These are phyloP conservation scores for Metarhizium sp. DNA, from an alignment of 2,329 filamentous ascomycete genomes.

Conservation along the genomic window DNA sequence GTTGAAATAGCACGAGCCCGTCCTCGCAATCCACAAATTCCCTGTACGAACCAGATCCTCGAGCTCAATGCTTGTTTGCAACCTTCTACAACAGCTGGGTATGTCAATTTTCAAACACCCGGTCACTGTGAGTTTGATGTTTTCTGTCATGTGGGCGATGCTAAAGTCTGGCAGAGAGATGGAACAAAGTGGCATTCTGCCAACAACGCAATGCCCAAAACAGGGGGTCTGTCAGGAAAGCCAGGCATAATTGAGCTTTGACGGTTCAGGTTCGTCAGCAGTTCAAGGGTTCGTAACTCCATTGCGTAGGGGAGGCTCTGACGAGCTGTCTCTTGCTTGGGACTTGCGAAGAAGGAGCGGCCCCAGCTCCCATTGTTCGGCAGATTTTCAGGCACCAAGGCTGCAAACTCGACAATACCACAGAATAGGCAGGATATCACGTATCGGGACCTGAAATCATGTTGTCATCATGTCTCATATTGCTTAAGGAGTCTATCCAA, in stretches of 20 bases:
- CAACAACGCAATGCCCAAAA: not conserved
- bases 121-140: conserved; percentile 15
- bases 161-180: conserved; percentile 17
- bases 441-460: not conserved
- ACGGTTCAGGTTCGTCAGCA: not conserved
- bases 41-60: conserved; percentile 10
- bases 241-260: not conserved
- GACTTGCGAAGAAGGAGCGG: not conserved
- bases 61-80: conserved; percentile 16
- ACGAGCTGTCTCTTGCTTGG: not conserved
- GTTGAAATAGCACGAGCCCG: conserved; percentile 18
- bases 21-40: conserved; percentile 24
- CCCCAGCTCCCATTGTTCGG: not conserved
- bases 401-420: not conserved
- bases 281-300: not conserved
- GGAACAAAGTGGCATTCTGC: conserved; percentile 7
- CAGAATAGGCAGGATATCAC: not conserved
- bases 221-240: not conserved
- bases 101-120: conserved; percentile 18
- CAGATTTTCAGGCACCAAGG: not conserved
- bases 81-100: conserved; percentile 6
- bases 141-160: conserved; percentile 11
- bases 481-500: conserved; percentile 1
- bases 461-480: conserved; percentile 1
- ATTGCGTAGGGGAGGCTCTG: not conserved